Evolutionary conservation across 2,329 filamentous ascomycete genomes (phyloP).

Genomic region (Coniochaeta hoffmannii): DNA sequence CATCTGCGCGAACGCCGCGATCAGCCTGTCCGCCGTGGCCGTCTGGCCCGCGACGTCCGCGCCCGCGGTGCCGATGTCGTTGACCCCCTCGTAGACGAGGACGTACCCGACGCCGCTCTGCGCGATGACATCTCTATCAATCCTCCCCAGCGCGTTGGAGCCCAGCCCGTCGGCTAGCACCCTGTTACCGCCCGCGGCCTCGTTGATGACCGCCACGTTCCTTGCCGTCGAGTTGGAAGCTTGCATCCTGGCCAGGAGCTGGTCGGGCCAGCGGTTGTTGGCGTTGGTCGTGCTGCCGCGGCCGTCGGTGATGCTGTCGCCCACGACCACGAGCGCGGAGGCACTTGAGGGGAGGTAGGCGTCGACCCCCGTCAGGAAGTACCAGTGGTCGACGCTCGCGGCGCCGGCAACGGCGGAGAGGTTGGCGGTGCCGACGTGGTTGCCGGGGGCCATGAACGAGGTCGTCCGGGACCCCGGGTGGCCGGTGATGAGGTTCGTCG

Average conservation of each 20-base stretch:
- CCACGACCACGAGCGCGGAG: conserved; percentile 46
- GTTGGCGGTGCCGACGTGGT: conserved; percentile 36
- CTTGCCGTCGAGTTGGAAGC: conserved; percentile 15
- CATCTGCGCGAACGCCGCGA: conserved; percentile 50
- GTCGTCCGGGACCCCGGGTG: conserved; percentile 56
- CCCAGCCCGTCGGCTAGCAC: conserved; percentile 52
- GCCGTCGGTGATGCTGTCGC: conserved; percentile 62
- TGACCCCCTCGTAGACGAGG: conserved; percentile 56
- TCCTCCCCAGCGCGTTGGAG: conserved; percentile 46
- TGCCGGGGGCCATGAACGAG: conserved; percentile 44
- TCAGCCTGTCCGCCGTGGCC: conserved; percentile 36
- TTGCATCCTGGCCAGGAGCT: conserved; percentile 36
- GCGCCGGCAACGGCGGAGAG: conserved; percentile 19
- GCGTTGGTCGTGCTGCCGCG: conserved; percentile 49
- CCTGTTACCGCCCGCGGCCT: conserved; percentile 57
- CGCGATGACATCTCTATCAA: conserved; percentile 53
- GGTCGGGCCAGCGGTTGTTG: conserved; percentile 43
- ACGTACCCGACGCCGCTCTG: conserved; percentile 47
- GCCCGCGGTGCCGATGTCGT: conserved; percentile 51
- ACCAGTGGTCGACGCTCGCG: conserved; percentile 41
- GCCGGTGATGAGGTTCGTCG: conserved; percentile 45
- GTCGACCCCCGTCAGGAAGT: conserved; percentile 51
- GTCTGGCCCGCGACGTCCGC: conserved; percentile 33
- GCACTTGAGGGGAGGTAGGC: conserved; percentile 34
- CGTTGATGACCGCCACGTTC: conserved; percentile 45